Conservation (phyloP, 73 alveolate species). For the Breviolum minutum region DNA sequence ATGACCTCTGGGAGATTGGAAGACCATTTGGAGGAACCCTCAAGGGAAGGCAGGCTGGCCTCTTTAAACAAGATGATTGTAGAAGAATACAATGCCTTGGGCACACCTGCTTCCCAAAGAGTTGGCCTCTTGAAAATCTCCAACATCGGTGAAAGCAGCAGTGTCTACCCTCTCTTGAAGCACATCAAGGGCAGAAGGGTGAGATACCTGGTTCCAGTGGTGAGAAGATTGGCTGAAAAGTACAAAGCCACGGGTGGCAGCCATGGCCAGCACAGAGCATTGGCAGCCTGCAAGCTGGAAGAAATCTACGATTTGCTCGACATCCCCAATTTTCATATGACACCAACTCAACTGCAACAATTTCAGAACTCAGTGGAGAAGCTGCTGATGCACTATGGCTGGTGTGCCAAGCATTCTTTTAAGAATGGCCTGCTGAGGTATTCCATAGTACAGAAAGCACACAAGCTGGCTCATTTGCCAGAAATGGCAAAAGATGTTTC, state of each 20-base stretch:
- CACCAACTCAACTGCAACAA: not conserved
- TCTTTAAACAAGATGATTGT: not conserved
- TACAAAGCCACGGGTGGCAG: not conserved
- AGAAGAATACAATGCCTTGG: not conserved
- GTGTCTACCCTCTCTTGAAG: constrained; percentile 4
- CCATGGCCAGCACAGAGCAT: not conserved
- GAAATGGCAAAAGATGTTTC: not conserved
- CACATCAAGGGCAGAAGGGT: constrained; percentile 62
- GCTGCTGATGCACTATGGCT: constrained; percentile 31
- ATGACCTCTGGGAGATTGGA: not conserved
- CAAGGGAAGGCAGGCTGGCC: not conserved
- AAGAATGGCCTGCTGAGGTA: not conserved
- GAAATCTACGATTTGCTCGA: constrained; percentile 25
- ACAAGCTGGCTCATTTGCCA: constrained; percentile 29
- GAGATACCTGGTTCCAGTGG: constrained; percentile 32
- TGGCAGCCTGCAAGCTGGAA: not conserved
- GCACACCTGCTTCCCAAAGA: not conserved
- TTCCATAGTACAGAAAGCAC: constrained; percentile 1
- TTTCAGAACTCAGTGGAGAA: not conserved
- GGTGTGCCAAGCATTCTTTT: constrained; percentile 9
- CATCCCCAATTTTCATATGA: not conserved
- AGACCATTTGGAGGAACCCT: not conserved
- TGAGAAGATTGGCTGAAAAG: not conserved
- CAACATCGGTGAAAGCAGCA: not conserved
- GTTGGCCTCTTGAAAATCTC: not conserved